A percentile compares a stretch with the other conserved stretches of the same genome.
phyloP scores from a whole-genome alignment of 192 early-diverging fungal species.

The Phycomyces blakesleeanus region DNA sequence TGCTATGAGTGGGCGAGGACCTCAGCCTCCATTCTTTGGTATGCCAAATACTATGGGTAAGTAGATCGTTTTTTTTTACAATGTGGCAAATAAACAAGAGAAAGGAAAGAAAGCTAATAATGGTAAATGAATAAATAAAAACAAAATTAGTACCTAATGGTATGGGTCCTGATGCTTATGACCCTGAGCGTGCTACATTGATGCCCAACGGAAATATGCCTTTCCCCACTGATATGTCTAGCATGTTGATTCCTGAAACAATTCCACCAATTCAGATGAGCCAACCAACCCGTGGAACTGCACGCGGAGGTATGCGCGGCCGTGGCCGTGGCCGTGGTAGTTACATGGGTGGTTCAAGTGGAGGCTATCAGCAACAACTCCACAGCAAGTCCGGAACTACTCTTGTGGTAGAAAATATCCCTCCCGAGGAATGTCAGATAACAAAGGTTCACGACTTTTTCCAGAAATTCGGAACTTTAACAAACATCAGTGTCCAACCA shows the following conservation, averaged over 20 bases:
- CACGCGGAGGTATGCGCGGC: background rate
- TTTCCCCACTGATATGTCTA: conserved; percentile 8
- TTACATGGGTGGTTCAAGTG: conserved; percentile 42
- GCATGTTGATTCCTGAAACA: conserved; percentile 2
- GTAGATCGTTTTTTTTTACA: too few species aligned
- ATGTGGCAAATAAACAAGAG: background rate
- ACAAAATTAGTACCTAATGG: background rate
- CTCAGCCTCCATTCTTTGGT: conserved; percentile 40
- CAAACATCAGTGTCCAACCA: conserved; percentile 65
- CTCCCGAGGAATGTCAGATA: conserved; percentile 58
- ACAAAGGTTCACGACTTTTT: conserved; percentile 77
- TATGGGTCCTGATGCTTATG: conserved; percentile 44
- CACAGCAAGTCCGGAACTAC: conserved; percentile 41
- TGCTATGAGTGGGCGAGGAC: conserved; percentile 15
- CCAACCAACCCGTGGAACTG: background rate
- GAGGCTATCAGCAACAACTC: conserved; percentile 30
- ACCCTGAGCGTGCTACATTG: conserved; percentile 47
- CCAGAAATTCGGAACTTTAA: conserved; percentile 71
- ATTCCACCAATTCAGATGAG: background rate
- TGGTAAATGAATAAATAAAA: too few species aligned
- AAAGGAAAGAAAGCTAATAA: background rate
- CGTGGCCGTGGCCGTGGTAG: conserved; percentile 42
- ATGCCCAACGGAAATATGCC: background rate
- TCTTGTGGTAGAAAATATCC: conserved; percentile 75
- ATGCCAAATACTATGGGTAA: conserved; percentile 15